These are phyloP conservation scores for Verticillium alfalfae DNA, from an alignment of 2,329 filamentous ascomycete species.

Conservation along the genomic window DNA sequence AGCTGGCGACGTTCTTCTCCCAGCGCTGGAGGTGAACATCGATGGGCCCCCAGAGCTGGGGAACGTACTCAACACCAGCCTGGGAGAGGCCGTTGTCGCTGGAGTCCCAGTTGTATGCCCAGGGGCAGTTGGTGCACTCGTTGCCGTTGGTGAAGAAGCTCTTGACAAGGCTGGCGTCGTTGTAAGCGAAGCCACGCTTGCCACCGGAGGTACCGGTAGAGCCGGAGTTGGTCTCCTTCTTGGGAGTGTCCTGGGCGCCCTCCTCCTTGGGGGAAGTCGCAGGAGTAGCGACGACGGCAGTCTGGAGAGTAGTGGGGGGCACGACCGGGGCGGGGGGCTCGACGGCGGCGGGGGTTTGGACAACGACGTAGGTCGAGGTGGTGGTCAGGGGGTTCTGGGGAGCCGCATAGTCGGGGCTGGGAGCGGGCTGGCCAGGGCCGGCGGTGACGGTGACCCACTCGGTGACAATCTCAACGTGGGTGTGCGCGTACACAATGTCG, in stretches of 20 bases:
- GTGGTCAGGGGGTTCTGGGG: conserved; percentile 5
- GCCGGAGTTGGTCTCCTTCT: not conserved
- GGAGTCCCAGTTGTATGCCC: conserved; percentile 67
- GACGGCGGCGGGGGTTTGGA: conserved; percentile 1
- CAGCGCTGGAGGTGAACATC: conserved; percentile 41
- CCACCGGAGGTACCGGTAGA: conserved; percentile 17
- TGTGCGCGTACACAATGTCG: conserved; percentile 21
- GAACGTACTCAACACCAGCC: conserved; percentile 51
- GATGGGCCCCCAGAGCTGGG: conserved; percentile 58
- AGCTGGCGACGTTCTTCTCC: conserved; percentile 40
- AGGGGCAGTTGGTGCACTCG: conserved; percentile 37
- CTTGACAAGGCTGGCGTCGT: conserved; percentile 47
- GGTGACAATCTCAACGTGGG: conserved; percentile 26
- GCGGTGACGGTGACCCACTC: conserved; percentile 37
- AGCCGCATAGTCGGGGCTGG: conserved; percentile 6
- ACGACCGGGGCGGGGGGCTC: conserved; percentile 2
- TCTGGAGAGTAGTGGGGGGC: conserved; percentile 14
- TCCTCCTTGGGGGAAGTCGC: conserved; percentile 15
- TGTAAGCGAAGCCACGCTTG: conserved; percentile 68
- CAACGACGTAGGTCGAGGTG: conserved; percentile 6
- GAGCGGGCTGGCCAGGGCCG: conserved; percentile 19
- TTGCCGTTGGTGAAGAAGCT: conserved; percentile 36
- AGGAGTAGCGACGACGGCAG: conserved; percentile 11
- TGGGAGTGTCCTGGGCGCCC: not conserved
- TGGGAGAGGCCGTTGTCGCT: conserved; percentile 31